phyloP scores from a whole-genome alignment of 106 monocot species.

The Allium cepa region DNA sequence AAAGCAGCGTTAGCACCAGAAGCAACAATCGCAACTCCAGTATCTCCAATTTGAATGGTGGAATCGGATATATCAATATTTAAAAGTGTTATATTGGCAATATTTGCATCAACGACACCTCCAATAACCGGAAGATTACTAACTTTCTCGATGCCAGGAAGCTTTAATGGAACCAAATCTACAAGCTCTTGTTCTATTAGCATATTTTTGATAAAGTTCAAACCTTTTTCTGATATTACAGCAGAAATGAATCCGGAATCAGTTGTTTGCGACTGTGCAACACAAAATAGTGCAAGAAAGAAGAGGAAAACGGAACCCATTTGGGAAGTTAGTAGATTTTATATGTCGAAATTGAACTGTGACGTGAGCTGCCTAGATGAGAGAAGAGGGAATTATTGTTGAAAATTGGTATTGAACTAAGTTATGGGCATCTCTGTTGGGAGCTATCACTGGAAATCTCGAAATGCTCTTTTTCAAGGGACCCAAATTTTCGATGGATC shows the following conservation, averaged over 20 bases:
- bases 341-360: too few species aligned
- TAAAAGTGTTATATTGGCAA: conserved; percentile 48
- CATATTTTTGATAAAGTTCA: conserved; percentile 64
- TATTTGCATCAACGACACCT: conserved; percentile 18
- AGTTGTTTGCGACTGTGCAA: conserved; percentile 11
- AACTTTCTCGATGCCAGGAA: conserved; percentile 56
- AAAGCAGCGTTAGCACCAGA: conserved; percentile 32
- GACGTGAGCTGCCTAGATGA: too few species aligned
- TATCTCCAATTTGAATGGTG: conserved; percentile 33
- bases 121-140: conserved; percentile 62
- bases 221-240: conserved; percentile 57
- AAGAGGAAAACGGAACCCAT: too few species aligned
- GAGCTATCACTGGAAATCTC: too few species aligned
- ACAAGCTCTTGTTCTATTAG: conserved; percentile 48
- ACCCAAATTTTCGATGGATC: too few species aligned
- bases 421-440: too few species aligned
- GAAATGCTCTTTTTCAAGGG: too few species aligned
- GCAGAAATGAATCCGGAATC: conserved; percentile 40
- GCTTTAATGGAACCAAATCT: conserved; percentile 38
- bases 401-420: too few species aligned
- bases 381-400: too few species aligned
- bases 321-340: too few species aligned
- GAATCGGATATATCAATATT: conserved; percentile 42
- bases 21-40: conserved; percentile 50
- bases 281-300: not conserved